Base-by-base conservation (phyloP, 345 rosid species). In the Eucalyptus curtisii region DNA sequence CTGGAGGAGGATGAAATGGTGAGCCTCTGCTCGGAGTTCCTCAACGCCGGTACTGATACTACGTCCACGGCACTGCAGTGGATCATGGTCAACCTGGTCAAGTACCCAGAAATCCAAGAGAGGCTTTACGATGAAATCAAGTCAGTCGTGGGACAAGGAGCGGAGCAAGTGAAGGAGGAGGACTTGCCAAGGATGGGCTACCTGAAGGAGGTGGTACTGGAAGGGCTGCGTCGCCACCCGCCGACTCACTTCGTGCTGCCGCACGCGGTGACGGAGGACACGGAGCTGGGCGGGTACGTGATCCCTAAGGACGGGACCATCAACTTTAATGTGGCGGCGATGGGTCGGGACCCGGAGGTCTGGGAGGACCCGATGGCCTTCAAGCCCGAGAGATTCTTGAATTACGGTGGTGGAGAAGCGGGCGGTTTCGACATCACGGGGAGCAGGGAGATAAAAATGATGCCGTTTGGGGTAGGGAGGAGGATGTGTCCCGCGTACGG, bases 61-160 rank as follows among this genome's bases (percentile, higher is more conserved):
- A 86, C 86, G 22, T 22, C 90, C 64, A 89, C 85, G 24, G 64
- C 90, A 49, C 87, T 89, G 61, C 88, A 89, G 85, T 89, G 90
- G 90, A 86, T 89, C 4, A 89, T 89, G 90, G 90, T 86, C 85
- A 89, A 86, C 85, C 42, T 89, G 10, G 90, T 89, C 64, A 89
- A 89, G 82, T 44, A 64, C 85, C 90, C 88, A n/a, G n/a, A 20
- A 44, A 31, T 89, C 49, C 90, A 89, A 49, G 64, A 85, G 49
- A 64, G 71, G 16, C 86, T 88, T 24, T 84, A 27, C 57, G 20
- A 30, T 33, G 89, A 84, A 68, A 88, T 88, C 80, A 82, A 49
- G 19, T 61, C 49, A 31, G 79, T 57, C 31, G 87, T 88, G 16
- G 57, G 87, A 11, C 79, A 33, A 68, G 24, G 80, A 20, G 80